Evolutionary conservation across 2,329 filamentous ascomycete genomes (phyloP).

Genomic region (Salinomyces thailandicus): DNA sequence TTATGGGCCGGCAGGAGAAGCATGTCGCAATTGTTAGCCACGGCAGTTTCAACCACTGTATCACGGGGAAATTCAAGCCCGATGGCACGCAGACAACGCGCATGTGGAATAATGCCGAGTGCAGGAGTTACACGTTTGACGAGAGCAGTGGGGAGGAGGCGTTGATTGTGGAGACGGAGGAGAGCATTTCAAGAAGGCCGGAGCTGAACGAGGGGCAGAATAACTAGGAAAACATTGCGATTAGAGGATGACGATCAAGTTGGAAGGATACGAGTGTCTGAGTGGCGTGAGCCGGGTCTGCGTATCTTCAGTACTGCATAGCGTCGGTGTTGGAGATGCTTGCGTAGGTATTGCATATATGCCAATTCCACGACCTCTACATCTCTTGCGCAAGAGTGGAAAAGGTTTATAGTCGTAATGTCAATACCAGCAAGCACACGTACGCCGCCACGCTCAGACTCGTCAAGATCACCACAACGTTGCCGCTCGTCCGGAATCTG

Average conservation of each 20-base stretch:
- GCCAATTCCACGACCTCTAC: too few species aligned
- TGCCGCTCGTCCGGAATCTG: constrained; percentile 55
- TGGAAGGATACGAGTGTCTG: too few species aligned
- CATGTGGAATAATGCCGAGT: constrained; percentile 15
- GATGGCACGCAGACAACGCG: constrained; percentile 8
- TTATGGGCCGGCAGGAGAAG: constrained; percentile 10
- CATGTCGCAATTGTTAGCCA: constrained; percentile 15
- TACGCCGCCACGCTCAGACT: constrained; percentile 54
- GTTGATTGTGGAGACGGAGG: constrained; percentile 7
- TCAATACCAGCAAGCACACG: constrained; percentile 48
- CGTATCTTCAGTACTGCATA: too few species aligned
- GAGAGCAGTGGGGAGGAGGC: constrained; percentile 4
- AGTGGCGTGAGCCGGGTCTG: too few species aligned
- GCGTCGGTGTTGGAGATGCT: too few species aligned
- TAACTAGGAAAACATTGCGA: too few species aligned
- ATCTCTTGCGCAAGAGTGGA: too few species aligned
- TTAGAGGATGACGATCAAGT: too few species aligned
- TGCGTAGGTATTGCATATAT: too few species aligned
- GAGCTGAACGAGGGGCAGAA: background rate
- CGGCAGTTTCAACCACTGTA: constrained; percentile 12
- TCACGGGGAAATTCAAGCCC: constrained; percentile 13
- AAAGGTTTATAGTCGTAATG: constrained; percentile 38
- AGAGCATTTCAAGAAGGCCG: constrained; percentile 5
- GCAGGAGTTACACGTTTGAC: constrained; percentile 11
- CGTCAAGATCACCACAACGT: constrained; percentile 53